Conservation (phyloP, 345 rosid species). For the rapeseed (Brassica napus) region Da-Ae NC_063452.1:19678501-19679000, state of each 20-base stretch:
- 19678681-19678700: constrained; percentile 9
- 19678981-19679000: neutral
- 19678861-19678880: constrained; percentile 14
- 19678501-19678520: neutral
- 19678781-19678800: neutral
- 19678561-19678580: neutral
- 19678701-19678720: constrained; percentile 39
- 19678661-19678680: constrained; percentile 10
- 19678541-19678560: constrained; percentile 10
- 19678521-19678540: constrained; percentile 8
- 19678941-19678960: constrained; percentile 75
- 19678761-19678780: neutral
- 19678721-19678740: constrained; percentile 13
- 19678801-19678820: neutral
- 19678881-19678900: constrained; percentile 69
- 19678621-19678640: constrained; percentile 30
- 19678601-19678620: constrained; percentile 20
- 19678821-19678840: neutral
- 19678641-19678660: constrained; percentile 22
- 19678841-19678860: neutral
- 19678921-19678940: constrained; percentile 88
- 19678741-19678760: constrained; percentile 16
- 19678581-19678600: constrained; percentile 5
- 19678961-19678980: constrained; percentile 68
- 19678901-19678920: constrained; percentile 83